Base-by-base conservation (phyloP, 345 rosid species). In the Syzygium jambos region DNA sequence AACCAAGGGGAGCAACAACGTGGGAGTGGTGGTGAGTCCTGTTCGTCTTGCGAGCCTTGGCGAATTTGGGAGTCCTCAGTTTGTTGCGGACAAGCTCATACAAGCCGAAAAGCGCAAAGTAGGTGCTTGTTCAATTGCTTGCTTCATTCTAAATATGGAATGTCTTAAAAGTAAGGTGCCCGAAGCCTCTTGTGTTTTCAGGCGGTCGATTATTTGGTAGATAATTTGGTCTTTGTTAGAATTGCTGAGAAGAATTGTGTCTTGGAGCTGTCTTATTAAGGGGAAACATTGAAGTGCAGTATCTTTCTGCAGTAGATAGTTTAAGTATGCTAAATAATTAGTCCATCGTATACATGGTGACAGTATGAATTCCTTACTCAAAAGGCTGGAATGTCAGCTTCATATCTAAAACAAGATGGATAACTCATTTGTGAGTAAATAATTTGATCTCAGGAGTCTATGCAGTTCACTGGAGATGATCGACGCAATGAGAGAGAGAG, bases 101-200 rank as follows among this genome's bases (percentile, higher is more conserved):
- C 95, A 94, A 85, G 99, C 98, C 8, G 98, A 95, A 53, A 97
- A 92, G 89, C 98, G 95, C 86, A 96, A 94, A 94, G 99, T 93
- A 89, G 56, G 43, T 86, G 77, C 56, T 63, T 87, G 34, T 68
- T 49, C 19, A 8, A 17, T 30, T 1, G 54, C 52, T 84, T 34
- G 52, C 49, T 84, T 51, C 61, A n/a, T 83, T 84, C 61, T 52
- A 38, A 65, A 51, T 49, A 15, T 80, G 13, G n/a, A 43, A 55
- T 43, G 25, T 57, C 21, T 49, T 86, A 38, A 63, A 29, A 86
- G 46, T 34, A 73, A 5, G 14, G 10, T 41, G 49, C 38, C 46
- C 25, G 27, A 34, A 19, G 2, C 49, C 80, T 73, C 80, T 34
- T 73, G 2, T 73, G 80, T 73, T 68, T 2, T 9, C 49, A 22